These are phyloP conservation scores for Ceratocystis albifundus DNA, from an alignment of 2,329 filamentous ascomycete genomes.

Conservation along the genomic window DNA sequence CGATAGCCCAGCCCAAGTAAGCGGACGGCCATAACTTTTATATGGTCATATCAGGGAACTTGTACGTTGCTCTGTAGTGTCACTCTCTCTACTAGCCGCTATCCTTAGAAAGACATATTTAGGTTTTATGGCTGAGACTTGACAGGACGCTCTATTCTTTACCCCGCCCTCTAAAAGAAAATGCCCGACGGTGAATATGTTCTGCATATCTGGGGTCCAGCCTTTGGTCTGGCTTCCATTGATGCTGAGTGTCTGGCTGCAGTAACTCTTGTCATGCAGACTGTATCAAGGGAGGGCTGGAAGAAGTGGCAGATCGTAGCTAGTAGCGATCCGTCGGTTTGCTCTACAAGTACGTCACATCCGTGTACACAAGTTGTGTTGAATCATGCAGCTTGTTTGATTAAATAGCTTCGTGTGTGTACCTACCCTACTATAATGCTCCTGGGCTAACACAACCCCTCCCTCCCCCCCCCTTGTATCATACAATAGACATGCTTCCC, in stretches of 20 bases:
- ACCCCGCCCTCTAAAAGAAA: not conserved
- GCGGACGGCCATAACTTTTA: too few relatives aligned
- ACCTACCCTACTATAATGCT: conserved; percentile 13
- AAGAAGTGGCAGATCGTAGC: conserved; percentile 55
- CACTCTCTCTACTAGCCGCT: too few relatives aligned
- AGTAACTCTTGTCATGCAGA: conserved; percentile 57
- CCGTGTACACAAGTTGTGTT: not conserved
- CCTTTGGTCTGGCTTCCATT: conserved; percentile 78
- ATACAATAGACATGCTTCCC: conserved; percentile 41
- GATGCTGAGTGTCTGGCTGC: conserved; percentile 82
- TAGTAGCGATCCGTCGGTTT: conserved; percentile 59
- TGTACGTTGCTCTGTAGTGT: too few relatives aligned
- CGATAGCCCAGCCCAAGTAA: too few relatives aligned
- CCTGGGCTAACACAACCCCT: not conserved
- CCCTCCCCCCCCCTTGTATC: not conserved
- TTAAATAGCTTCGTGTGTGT: not conserved
- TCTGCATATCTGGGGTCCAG: conserved; percentile 83
- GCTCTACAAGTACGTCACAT: conserved; percentile 55
- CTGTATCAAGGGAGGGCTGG: conserved; percentile 21
- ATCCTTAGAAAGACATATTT: not conserved
- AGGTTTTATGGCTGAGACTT: not conserved
- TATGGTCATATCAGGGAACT: too few relatives aligned
- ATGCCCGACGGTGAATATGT: conserved; percentile 33
- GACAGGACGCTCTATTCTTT: not conserved
- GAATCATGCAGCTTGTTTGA: conserved; percentile 8